Conservation (phyloP, 1,284 basidiomycete species). For the Phaffia rhodozyma region DNA sequence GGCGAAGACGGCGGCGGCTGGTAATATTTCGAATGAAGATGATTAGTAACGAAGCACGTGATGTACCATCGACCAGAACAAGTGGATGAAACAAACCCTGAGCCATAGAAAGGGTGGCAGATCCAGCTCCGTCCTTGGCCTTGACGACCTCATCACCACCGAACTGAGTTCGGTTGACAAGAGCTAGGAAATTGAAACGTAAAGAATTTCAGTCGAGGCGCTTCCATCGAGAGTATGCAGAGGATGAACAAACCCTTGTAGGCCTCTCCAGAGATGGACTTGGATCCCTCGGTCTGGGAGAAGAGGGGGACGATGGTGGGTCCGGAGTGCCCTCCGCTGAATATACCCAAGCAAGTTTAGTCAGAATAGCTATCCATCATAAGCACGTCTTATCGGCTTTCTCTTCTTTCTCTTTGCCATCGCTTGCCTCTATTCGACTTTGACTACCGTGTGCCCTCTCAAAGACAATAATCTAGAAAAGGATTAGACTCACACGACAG, state of each 20-base stretch:
- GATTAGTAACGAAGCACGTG: neutral
- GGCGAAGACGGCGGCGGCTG: slow-evolving; percentile 76
- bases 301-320: slow-evolving; percentile 91
- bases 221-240: too few relatives aligned
- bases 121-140: slow-evolving; percentile 79
- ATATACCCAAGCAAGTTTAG: neutral
- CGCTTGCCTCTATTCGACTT: too few relatives aligned
- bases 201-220: slow-evolving; percentile 40
- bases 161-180: slow-evolving; percentile 79
- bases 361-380: too few relatives aligned
- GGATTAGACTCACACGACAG: slow-evolving; percentile 49
- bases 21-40: neutral
- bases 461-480: too few relatives aligned
- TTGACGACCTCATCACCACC: slow-evolving; percentile 76
- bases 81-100: slow-evolving; percentile 41
- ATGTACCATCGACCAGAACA: neutral
- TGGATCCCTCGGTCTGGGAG: slow-evolving; percentile 51
- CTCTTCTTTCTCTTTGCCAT: too few relatives aligned
- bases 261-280: neutral
- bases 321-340: slow-evolving; percentile 80
- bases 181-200: slow-evolving; percentile 40
- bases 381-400: too few relatives aligned
- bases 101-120: slow-evolving; percentile 87
- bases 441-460: too few relatives aligned
- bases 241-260: slow-evolving; percentile 20